These are phyloP conservation scores for Cladosporium sp. DNA, from an alignment of 2,329 filamentous ascomycete genomes.

Conservation along the genomic window DNA sequence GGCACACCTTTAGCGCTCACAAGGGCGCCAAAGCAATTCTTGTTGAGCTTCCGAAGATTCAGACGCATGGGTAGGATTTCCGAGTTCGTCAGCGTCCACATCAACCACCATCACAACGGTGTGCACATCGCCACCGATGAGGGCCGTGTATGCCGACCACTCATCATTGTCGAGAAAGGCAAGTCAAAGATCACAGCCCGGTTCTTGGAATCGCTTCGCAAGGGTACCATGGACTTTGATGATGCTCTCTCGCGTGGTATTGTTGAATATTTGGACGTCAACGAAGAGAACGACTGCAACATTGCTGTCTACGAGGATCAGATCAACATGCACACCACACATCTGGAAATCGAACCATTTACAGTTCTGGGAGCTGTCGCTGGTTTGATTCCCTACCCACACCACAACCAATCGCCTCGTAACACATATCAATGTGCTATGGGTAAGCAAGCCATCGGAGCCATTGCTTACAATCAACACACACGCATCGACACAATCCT, in stretches of 20 bases:
- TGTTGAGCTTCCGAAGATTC: slow-evolving; percentile 80
- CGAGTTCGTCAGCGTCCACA: slow-evolving; percentile 93
- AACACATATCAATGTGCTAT: slow-evolving; percentile 99
- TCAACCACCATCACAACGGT: slow-evolving; percentile 87
- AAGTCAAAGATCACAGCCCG: slow-evolving; percentile 76
- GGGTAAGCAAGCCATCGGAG: slow-evolving; percentile 99
- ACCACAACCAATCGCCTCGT: slow-evolving; percentile 97
- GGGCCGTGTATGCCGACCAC: slow-evolving; percentile 90
- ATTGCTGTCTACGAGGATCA: slow-evolving; percentile 88
- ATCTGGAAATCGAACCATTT: slow-evolving; percentile 97
- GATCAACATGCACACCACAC: slow-evolving; percentile 80
- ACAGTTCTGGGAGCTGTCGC: slow-evolving; percentile 94
- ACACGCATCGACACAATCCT: slow-evolving; percentile 93
- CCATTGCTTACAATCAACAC: slow-evolving; percentile 97
- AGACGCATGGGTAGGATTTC: slow-evolving; percentile 88
- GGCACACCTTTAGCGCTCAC: slow-evolving; percentile 91
- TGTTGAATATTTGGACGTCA: slow-evolving; percentile 95
- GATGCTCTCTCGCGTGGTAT: slow-evolving; percentile 88
- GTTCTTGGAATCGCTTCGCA: slow-evolving; percentile 78
- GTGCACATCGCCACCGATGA: slow-evolving; percentile 97
- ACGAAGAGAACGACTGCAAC: slow-evolving; percentile 95
- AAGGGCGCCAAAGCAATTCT: slow-evolving; percentile 79
- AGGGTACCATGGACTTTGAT: slow-evolving; percentile 85
- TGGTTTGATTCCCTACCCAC: slow-evolving; percentile 93
- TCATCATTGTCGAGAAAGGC: slow-evolving; percentile 90